A percentile compares a stretch with the other conserved stretches of the same genome.
phyloP scores from a whole-genome alignment of 2,329 filamentous ascomycete genomes.

The Pezicula carpinea region DNA sequence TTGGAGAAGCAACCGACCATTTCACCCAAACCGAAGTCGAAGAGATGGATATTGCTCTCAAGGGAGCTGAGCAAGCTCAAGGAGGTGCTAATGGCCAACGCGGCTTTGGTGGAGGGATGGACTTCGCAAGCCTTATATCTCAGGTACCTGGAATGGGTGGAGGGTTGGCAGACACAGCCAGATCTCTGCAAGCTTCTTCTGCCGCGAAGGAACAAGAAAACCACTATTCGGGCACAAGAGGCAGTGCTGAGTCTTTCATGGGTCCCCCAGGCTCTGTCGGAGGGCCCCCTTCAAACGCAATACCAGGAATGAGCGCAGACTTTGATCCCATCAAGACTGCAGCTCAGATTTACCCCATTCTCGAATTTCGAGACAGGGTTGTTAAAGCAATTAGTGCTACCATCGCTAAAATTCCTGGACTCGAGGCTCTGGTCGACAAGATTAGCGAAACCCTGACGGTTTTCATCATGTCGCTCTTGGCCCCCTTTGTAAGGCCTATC shows the following conservation, averaged over 20 bases:
- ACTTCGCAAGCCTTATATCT: constrained; percentile 68
- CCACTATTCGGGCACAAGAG: constrained; percentile 29
- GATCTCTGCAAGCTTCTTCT: constrained; percentile 55
- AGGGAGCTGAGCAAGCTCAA: constrained; percentile 55
- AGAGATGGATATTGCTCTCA: constrained; percentile 70
- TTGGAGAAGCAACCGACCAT: constrained; percentile 74
- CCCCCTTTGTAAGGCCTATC: constrained; percentile 87
- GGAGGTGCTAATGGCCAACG: constrained; percentile 30
- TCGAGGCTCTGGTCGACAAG: constrained; percentile 86
- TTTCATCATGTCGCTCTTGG: constrained; percentile 85
- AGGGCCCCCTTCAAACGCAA: constrained; percentile 42
- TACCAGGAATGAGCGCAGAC: constrained; percentile 69
- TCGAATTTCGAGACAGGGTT: constrained; percentile 90
- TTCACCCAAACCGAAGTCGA: constrained; percentile 83
- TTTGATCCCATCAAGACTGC: constrained; percentile 77
- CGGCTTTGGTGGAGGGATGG: constrained; percentile 35
- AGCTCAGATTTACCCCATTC: constrained; percentile 86
- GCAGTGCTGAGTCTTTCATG: constrained; percentile 37
- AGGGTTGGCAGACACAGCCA: constrained; percentile 63
- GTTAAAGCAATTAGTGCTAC: constrained; percentile 80
- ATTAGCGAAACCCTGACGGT: constrained; percentile 90
- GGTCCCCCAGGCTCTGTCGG: constrained; percentile 38
- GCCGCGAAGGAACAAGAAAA: constrained; percentile 61
- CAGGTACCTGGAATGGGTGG: constrained; percentile 69
- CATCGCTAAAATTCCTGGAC: constrained; percentile 86